These are phyloP conservation scores for Paraurostyla sp. DNA, from an alignment of 73 alveolate genomes.

Conservation along the genomic window DNA sequence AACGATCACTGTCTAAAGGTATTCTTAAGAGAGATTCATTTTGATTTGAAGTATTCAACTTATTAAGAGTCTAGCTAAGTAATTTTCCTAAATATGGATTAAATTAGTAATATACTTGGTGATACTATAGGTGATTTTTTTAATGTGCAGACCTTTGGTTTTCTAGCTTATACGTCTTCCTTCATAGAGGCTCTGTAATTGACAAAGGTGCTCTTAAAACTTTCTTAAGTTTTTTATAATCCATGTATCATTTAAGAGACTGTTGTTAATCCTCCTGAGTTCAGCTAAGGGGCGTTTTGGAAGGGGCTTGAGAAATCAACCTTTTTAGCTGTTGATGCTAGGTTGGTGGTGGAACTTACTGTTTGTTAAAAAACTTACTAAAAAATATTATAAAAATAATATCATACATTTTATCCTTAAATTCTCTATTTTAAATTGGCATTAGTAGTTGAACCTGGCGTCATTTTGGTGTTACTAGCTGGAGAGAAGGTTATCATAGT, in stretches of 20 bases:
- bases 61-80: background rate
- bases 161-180: constrained; percentile 41
- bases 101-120: constrained; percentile 4
- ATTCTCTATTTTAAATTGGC: background rate
- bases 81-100: background rate
- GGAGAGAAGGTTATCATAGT: constrained; percentile 55
- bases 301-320: too few relatives aligned
- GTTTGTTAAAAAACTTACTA: too few relatives aligned
- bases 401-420: background rate
- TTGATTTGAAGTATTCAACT: too few relatives aligned
- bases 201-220: constrained; percentile 23
- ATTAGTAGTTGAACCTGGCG: constrained; percentile 17
- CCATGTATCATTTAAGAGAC: too few relatives aligned
- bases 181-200: constrained; percentile 43
- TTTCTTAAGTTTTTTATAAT: constrained; percentile 27
- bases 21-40: too few relatives aligned
- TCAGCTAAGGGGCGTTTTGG: too few relatives aligned
- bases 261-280: too few relatives aligned
- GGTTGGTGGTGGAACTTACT: too few relatives aligned
- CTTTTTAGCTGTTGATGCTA: too few relatives aligned
- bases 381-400: background rate
- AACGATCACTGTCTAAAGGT: background rate
- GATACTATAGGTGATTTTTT: constrained; percentile 35
- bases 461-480: background rate
- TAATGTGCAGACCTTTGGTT: background rate